Base-by-base conservation (phyloP, 2,329 filamentous ascomycete species). In the Fusarium sp. region DNA sequence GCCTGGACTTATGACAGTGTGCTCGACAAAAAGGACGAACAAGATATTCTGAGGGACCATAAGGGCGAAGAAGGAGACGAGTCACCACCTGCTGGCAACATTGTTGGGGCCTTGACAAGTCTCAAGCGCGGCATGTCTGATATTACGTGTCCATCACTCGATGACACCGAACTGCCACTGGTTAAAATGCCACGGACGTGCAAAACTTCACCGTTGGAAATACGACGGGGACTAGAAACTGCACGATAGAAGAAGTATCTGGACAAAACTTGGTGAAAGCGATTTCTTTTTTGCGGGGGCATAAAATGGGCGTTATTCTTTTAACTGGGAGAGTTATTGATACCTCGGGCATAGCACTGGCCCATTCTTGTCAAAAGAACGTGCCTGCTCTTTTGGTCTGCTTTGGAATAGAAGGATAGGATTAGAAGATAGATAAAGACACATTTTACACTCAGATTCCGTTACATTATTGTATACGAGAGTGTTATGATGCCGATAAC, bases 81-180 rank as follows among this genome's bases (percentile, higher is more conserved):
- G n/a, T 68, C 69, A 55, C 59, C 69, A 8, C 62, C 71, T 25
- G 66, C 71, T 19, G 67, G 64, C 18, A 72, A 67, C 54, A 75
- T 73, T 37, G 60, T 70, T 14, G 67, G 67, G n/a, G 65, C 64
- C 74, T 79, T 58, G 39, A 57, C 67, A 25, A 80, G 81, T 5
- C 73, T 86, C 19, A 89, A 89, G 75, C 81, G 87, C 37, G 79
- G 81, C 25, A 82, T 84, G 44, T 84, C 84, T 13, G 85, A 88
- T 67, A 85, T 88, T 48, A 84, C 85, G 10, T 80, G 83, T n/a
- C 77, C 82, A 3, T 75, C 77, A 0, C 65, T 73, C 34, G 69
- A 77, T 58, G 74, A 78, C 46, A 46, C 69, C 48, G 80, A 82
- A 42, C 70, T 74, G 30, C 72, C 78, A 31, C 73, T 79, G 49